These are phyloP conservation scores for Scalesia atractyloides DNA, from an alignment of 129 eudicot genomes.

Conservation along the genomic window DNA sequence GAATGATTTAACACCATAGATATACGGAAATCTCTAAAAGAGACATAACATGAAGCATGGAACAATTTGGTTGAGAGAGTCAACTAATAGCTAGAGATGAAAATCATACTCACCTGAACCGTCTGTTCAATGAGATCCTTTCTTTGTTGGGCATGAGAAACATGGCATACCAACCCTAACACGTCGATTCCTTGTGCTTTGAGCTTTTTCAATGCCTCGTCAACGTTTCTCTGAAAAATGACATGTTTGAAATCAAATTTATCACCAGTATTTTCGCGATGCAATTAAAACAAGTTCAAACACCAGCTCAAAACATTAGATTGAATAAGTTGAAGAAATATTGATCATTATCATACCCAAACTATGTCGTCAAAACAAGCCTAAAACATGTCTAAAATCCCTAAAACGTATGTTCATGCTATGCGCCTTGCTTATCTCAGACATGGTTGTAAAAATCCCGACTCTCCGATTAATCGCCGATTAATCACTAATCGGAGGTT, in stretches of 20 bases:
- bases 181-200: slow-evolving; percentile 64
- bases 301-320: neutral
- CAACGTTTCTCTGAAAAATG: slow-evolving; percentile 68
- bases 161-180: slow-evolving; percentile 88
- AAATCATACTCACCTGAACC: slow-evolving; percentile 51
- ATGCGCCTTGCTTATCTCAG: too few species aligned
- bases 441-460: too few species aligned
- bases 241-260: neutral
- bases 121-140: slow-evolving; percentile 67
- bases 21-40: neutral
- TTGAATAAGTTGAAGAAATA: slow-evolving; percentile 2
- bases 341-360: neutral
- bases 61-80: neutral
- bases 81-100: neutral
- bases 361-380: too few species aligned
- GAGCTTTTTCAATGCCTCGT: slow-evolving; percentile 80
- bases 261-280: neutral
- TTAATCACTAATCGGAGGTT: too few species aligned
- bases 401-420: too few species aligned
- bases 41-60: neutral
- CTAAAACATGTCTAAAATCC: too few species aligned
- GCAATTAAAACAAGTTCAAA: neutral
- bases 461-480: too few species aligned
- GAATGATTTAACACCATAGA: neutral
- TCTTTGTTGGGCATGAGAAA: slow-evolving; percentile 77